Evolutionary conservation across 352 stramenopile species (phyloP).

Genomic region (Labyrinthula sp.): DNA sequence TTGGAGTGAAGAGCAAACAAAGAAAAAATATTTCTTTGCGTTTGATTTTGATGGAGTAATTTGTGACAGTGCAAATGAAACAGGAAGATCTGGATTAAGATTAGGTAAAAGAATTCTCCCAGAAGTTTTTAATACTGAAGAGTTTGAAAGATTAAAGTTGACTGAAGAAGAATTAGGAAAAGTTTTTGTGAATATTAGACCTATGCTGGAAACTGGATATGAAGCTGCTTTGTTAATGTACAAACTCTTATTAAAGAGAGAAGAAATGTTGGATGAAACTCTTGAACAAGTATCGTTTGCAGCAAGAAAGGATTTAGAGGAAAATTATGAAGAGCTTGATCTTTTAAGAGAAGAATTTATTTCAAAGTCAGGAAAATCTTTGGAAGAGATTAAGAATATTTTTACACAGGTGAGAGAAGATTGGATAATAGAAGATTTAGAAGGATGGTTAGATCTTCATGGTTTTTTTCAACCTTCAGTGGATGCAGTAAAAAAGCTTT

Average conservation of each 20-base stretch:
- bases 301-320: not conserved
- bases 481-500: constrained; percentile 9
- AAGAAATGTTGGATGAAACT: constrained; percentile 5
- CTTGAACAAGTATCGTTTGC: not conserved
- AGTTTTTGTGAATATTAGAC: constrained; percentile 2
- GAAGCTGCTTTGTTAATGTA: constrained; percentile 15
- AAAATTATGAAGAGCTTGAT: constrained; percentile 7
- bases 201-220: constrained; percentile 17
- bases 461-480: constrained; percentile 33
- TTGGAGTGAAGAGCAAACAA: not conserved
- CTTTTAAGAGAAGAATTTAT: constrained; percentile 6
- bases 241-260: constrained; percentile 2
- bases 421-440: constrained; percentile 34
- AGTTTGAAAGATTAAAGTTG: constrained; percentile 9
- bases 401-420: constrained; percentile 32
- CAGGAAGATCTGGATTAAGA: constrained; percentile 30
- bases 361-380: constrained; percentile 14
- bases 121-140: constrained; percentile 20
- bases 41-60: constrained; percentile 34
- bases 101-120: constrained; percentile 31
- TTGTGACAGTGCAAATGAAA: constrained; percentile 30
- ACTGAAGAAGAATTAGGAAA: constrained; percentile 1
- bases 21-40: too few species aligned
- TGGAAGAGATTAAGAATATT: constrained; percentile 26
- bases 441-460: constrained; percentile 35